Conservation (phyloP, 1,139 yeast species). For the Kurtzmaniella natalensis region DNA sequence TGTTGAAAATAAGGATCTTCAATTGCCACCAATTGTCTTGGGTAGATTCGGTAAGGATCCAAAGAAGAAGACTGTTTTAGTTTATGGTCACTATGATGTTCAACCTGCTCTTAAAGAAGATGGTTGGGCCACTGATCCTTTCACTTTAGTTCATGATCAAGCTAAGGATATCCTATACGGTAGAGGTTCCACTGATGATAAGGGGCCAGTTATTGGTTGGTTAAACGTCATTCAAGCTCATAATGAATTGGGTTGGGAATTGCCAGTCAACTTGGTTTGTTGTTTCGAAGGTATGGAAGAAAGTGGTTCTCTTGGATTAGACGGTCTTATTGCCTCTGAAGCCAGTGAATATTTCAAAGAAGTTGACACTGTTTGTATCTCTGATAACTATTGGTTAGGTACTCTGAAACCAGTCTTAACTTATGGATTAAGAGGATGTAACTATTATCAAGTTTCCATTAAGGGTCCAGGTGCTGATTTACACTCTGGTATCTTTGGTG, state of each 20-base stretch:
- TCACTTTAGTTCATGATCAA: conserved; percentile 55
- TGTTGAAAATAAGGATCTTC: conserved; percentile 56
- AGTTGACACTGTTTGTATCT: conserved; percentile 91
- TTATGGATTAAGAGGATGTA: conserved; percentile 95
- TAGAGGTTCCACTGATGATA: conserved; percentile 95
- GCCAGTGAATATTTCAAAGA: conserved; percentile 75
- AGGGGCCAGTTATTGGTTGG: conserved; percentile 99
- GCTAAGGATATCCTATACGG: conserved; percentile 70
- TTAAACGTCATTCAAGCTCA: conserved; percentile 90
- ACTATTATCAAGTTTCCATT: conserved; percentile 79
- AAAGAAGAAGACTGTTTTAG: conserved; percentile 75
- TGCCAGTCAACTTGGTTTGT: conserved; percentile 88
- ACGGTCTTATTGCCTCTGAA: conserved; percentile 73
- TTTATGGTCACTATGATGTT: conserved; percentile 96
- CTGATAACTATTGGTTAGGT: conserved; percentile 98
- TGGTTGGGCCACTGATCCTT: conserved; percentile 96
- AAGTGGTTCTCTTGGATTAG: conserved; percentile 91
- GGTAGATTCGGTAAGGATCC: conserved; percentile 85
- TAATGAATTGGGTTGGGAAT: conserved; percentile 72
- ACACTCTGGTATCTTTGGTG: conserved; percentile 97
- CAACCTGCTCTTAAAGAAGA: conserved; percentile 93
- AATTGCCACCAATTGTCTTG: conserved; percentile 88
- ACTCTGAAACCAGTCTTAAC: conserved; percentile 95
- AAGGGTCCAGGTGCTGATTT: conserved; percentile 95
- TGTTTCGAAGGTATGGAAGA: conserved; percentile 99